These are phyloP conservation scores for Penicillium desertorum DNA, from an alignment of 495 filamentous ascomycete genomes.

Conservation along the genomic window DNA sequence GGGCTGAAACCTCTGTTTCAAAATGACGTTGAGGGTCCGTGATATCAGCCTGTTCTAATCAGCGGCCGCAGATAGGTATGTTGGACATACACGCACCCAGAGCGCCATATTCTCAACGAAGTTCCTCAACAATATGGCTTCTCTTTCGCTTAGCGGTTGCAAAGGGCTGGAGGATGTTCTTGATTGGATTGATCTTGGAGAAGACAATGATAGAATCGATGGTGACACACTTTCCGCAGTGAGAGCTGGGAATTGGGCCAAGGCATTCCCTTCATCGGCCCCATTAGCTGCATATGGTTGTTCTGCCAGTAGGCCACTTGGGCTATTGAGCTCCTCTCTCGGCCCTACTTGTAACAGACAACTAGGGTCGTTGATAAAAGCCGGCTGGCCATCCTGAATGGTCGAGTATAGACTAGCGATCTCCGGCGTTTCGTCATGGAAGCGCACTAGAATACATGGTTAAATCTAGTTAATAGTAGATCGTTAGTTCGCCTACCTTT, in stretches of 20 bases:
- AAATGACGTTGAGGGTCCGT: constrained; percentile 35
- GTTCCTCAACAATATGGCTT: constrained; percentile 30
- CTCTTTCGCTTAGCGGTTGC: constrained; percentile 21
- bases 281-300: not conserved
- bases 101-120: constrained; percentile 37
- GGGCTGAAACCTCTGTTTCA: constrained; percentile 25
- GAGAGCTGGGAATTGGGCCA: not conserved
- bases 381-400: not conserved
- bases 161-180: constrained; percentile 3
- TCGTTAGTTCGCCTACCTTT: constrained; percentile 14
- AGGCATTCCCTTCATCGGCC: not conserved
- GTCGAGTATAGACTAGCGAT: constrained; percentile 19
- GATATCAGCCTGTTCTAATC: constrained; percentile 27
- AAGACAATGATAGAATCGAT: constrained; percentile 5
- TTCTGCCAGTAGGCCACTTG: not conserved
- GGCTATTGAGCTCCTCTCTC: not conserved
- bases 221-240: constrained; percentile 9
- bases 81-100: constrained; percentile 23
- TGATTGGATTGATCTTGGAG: constrained; percentile 1
- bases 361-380: not conserved
- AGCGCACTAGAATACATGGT: constrained; percentile 17
- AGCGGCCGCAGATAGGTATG: not conserved
- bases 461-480: not conserved
- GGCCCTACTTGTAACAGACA: not conserved
- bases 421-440: constrained; percentile 28